A percentile compares a stretch with the other conserved stretches of the same genome.
Conservation (phyloP, 805 yeast species). For the Yamadazyma tumulicola region DNA sequence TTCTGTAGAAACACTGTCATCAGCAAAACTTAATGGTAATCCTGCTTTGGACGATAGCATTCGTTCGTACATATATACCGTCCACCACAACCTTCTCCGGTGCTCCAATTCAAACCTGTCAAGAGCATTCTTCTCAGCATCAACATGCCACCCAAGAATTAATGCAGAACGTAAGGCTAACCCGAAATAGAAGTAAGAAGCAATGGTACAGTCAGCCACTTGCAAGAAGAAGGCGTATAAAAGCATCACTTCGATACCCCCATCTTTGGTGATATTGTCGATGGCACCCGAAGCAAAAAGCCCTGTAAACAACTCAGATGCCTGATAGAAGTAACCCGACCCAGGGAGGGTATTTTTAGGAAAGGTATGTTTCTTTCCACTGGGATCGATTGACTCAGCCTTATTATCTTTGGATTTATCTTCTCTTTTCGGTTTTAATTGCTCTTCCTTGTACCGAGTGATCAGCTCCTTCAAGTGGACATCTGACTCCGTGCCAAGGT, state of each 20-base stretch:
- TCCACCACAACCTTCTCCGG: slow-evolving; percentile 47
- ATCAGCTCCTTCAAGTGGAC: slow-evolving; percentile 47
- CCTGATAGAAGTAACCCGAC: slow-evolving; percentile 72
- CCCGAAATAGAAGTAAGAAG: slow-evolving; percentile 78
- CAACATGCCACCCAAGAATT: slow-evolving; percentile 78
- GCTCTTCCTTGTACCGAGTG: slow-evolving; percentile 10
- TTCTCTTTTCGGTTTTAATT: slow-evolving; percentile 11
- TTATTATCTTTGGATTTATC: slow-evolving; percentile 6
- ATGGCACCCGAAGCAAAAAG: slow-evolving; percentile 76
- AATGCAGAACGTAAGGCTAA: slow-evolving; percentile 69
- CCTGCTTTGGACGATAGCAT: slow-evolving; percentile 84
- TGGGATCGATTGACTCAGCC: slow-evolving; percentile 13
- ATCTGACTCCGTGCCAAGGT: slow-evolving; percentile 69
- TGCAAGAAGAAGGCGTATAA: slow-evolving; percentile 76
- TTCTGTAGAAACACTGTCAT: slow-evolving; percentile 76
- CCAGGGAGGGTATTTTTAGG: slow-evolving; percentile 60
- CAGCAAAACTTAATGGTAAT: slow-evolving; percentile 72
- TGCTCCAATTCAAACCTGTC: slow-evolving; percentile 55
- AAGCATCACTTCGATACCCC: slow-evolving; percentile 73
- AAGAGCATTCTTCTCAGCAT: slow-evolving; percentile 62
- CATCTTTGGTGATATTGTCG: slow-evolving; percentile 72
- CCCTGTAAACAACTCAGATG: slow-evolving; percentile 75
- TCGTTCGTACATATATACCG: slow-evolving; percentile 53
- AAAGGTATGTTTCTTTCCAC: slow-evolving; percentile 11
- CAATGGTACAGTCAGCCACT: slow-evolving; percentile 80